Evolutionary conservation across 2,329 filamentous ascomycete genomes (phyloP).

Genomic region (Fulvia fulva): DNA sequence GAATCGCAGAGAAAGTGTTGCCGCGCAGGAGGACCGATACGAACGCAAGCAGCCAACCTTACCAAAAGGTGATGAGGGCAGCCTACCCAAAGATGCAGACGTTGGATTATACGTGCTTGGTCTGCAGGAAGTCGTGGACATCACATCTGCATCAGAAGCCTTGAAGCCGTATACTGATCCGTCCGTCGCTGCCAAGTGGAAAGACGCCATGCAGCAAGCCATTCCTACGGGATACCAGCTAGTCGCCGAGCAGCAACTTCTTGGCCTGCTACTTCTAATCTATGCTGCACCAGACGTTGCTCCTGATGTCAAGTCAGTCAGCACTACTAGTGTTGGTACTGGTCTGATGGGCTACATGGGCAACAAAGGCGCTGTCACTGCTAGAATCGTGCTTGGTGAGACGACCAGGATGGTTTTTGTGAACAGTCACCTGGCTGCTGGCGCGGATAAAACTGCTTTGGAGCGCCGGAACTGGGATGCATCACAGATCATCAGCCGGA

Average conservation of each 20-base stretch:
- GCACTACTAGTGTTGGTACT: constrained; percentile 78
- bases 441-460: constrained; percentile 69
- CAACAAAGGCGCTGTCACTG: constrained; percentile 87
- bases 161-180: constrained; percentile 72
- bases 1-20: constrained; percentile 39
- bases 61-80: constrained; percentile 43
- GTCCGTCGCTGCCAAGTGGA: constrained; percentile 71
- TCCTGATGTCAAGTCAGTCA: constrained; percentile 73
- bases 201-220: constrained; percentile 66
- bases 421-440: constrained; percentile 87
- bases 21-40: constrained; percentile 46
- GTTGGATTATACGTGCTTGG: constrained; percentile 87
- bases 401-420: constrained; percentile 85
- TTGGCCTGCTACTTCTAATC: constrained; percentile 77
- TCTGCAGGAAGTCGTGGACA: constrained; percentile 86
- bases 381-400: constrained; percentile 80
- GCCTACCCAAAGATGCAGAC: constrained; percentile 58
- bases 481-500: constrained; percentile 69
- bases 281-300: constrained; percentile 78
- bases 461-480: constrained; percentile 90
- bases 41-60: constrained; percentile 42
- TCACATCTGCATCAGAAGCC: constrained; percentile 75
- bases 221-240: constrained; percentile 74
- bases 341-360: constrained; percentile 90
- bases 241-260: constrained; percentile 76